Evolutionary conservation across 1,139 yeast species (phyloP).

Genomic region (Entelexis paramagnoliae): DNA sequence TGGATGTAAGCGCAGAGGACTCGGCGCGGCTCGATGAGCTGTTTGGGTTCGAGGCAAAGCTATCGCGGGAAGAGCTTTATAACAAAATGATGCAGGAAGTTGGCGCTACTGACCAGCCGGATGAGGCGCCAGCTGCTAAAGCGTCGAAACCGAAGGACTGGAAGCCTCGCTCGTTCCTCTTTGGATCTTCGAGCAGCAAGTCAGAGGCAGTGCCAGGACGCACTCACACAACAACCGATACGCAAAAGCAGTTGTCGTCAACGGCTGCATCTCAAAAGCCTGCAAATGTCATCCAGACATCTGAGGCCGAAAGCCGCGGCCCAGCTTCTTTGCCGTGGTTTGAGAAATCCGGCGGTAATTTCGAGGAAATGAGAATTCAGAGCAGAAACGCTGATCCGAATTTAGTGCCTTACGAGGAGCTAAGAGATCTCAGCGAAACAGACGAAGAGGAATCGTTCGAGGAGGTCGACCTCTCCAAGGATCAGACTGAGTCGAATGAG

Average conservation of each 20-base stretch:
- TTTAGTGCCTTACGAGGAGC: conserved; percentile 2
- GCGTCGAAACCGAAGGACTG: neutral
- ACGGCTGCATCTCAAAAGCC: neutral
- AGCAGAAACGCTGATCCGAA: neutral
- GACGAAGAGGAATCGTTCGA: conserved; percentile 9
- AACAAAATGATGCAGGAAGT: conserved; percentile 20
- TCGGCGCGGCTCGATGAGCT: conserved; percentile 21
- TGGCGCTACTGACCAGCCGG: conserved; percentile 3
- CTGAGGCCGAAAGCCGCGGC: neutral
- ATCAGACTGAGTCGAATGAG: neutral
- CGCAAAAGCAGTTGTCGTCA: too few species aligned
- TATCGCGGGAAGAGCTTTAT: conserved; percentile 27
- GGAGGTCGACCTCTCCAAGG: neutral
- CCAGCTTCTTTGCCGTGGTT: conserved; percentile 13
- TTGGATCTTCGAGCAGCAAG: neutral
- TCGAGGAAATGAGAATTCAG: conserved; percentile 14
- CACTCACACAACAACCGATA: too few species aligned
- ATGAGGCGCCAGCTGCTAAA: neutral
- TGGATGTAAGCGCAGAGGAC: conserved; percentile 9
- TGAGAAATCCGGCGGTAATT: neutral
- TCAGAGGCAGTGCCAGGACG: neutral
- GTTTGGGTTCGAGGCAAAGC: conserved; percentile 26
- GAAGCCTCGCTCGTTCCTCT: conserved; percentile 7
- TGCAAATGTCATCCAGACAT: neutral
- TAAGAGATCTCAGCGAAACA: neutral